Evolutionary conservation across 768 basidiomycete species (phyloP).

Genomic region (Thelephora ganbajun): DNA sequence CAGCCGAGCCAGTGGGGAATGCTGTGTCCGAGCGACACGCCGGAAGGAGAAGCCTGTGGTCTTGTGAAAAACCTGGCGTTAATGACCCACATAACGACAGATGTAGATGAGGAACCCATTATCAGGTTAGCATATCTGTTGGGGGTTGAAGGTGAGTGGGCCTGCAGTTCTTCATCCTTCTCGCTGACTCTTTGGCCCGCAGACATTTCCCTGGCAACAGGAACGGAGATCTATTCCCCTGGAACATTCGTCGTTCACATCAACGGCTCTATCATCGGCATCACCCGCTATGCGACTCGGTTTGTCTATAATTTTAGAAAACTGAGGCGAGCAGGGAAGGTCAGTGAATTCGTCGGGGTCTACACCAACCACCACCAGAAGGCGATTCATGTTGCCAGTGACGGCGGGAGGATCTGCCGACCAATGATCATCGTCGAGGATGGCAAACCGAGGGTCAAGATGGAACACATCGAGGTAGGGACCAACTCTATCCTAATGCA

Average conservation of each 20-base stretch:
- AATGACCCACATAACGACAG: conserved; percentile 99
- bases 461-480: conserved; percentile 67
- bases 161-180: not conserved
- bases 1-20: conserved; percentile 99
- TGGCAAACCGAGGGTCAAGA: conserved; percentile 57
- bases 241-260: conserved; percentile 92
- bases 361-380: conserved; percentile 94
- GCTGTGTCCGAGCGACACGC: conserved; percentile 95
- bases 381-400: conserved; percentile 90
- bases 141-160: conserved; percentile 79
- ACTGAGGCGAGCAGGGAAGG: conserved; percentile 77
- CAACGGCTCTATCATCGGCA: conserved; percentile 90
- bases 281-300: conserved; percentile 71
- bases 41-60: conserved; percentile 98
- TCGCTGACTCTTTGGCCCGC: conserved; percentile 2
- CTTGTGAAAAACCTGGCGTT: conserved; percentile 96
- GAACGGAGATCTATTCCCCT: conserved; percentile 90
- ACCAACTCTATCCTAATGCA: conserved; percentile 2
- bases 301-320: conserved; percentile 89
- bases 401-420: conserved; percentile 95
- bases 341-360: conserved; percentile 93
- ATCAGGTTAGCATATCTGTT: conserved; percentile 82
- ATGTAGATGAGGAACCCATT: conserved; percentile 93
- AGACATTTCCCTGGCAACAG: conserved; percentile 88
- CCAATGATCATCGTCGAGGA: conserved; percentile 95